Base-by-base conservation (phyloP, 768 basidiomycete species). In the Dentipellis sp. region DNA sequence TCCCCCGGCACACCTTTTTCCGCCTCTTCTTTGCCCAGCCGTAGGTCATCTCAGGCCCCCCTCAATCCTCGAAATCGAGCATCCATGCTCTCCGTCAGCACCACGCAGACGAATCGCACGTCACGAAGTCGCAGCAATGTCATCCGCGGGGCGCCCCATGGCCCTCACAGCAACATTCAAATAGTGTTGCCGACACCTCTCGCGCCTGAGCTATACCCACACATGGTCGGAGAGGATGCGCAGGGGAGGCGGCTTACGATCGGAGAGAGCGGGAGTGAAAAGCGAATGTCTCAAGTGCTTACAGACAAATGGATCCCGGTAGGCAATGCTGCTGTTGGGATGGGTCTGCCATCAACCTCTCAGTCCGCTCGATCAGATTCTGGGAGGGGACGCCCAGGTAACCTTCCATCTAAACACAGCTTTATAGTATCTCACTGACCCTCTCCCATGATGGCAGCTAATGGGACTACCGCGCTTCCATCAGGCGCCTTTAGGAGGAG, bases 141-240 rank as follows among this genome's bases (percentile, higher is more conserved):
- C 22, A 63, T 82, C 22, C 75, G 79, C 16, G 84, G 84, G 36
- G 67, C 76, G 1, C 86, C 87, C 19, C 86, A 90, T 64, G 73
- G 74, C 5, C 79, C 77, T 0, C 76, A 79, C 56, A 84, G 75
- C 64, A 76, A 76, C 54, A 69, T 89, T 53, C 80, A 88, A 62
- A 82, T 90, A 53, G 69, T 91, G 14, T 72, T 88, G 3, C 88
- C 88, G 0, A 67, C 78, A 1, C 88, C 86, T 1, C 75, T 91
- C 16, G 79, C 78, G 1, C 72, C 77, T 10, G 66, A 66, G 40
- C 66, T 75, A 21, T 55, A 58, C 45, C 40, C 34, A 9, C 48
- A 35, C 21, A 50, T 46, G 19, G 36, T 29, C 3, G 29, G 53
- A n/a, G 56, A 45, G 14, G 55, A 52, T 10, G 14, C 51, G 19